Percentiles rank a stretch among this genome's conserved stretches.
Evolutionary conservation across 495 filamentous ascomycete species (phyloP).

Genomic region (Aspergillus egyptiacus): DNA sequence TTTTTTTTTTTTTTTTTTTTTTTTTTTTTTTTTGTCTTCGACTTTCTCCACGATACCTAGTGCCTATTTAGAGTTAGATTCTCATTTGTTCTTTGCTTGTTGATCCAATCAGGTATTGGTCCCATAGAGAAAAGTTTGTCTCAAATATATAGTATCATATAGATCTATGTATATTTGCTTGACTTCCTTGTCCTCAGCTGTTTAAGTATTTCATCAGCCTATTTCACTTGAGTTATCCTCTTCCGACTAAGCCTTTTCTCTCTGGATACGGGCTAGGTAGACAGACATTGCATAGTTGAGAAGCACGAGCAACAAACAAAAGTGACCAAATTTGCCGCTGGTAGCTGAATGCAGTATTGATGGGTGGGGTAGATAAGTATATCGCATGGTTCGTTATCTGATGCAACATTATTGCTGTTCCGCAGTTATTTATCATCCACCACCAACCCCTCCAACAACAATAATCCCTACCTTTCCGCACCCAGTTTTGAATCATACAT

Average conservation of each 20-base stretch:
- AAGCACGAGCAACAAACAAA: too few species aligned
- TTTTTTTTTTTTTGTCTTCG: too few species aligned
- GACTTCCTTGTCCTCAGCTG: neutral
- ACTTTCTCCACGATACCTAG: conserved; percentile 18
- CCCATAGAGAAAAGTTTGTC: neutral
- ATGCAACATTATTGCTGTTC: neutral
- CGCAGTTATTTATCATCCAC: neutral
- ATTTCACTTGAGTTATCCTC: too few species aligned
- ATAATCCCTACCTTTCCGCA: neutral
- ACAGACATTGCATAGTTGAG: too few species aligned
- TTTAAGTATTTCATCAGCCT: too few species aligned
- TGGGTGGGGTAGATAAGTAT: neutral
- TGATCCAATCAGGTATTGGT: conserved; percentile 16
- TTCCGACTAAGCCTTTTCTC: too few species aligned
- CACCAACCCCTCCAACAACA: neutral
- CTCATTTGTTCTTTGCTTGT: conserved; percentile 5
- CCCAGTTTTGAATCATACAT: neutral
- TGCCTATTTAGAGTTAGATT: conserved; percentile 16
- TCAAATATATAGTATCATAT: neutral
- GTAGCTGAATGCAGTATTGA: too few species aligned
- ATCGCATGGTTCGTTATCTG: too few species aligned
- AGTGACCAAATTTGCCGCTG: too few species aligned
- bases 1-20: too few species aligned
- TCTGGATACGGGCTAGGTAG: too few species aligned
- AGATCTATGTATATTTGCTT: neutral